Evolutionary conservation across 192 early-diverging fungal genomes (phyloP), one percentile per base, ranked within the genome.

Genomic region (Bifiguratus adelaidae): DNA sequence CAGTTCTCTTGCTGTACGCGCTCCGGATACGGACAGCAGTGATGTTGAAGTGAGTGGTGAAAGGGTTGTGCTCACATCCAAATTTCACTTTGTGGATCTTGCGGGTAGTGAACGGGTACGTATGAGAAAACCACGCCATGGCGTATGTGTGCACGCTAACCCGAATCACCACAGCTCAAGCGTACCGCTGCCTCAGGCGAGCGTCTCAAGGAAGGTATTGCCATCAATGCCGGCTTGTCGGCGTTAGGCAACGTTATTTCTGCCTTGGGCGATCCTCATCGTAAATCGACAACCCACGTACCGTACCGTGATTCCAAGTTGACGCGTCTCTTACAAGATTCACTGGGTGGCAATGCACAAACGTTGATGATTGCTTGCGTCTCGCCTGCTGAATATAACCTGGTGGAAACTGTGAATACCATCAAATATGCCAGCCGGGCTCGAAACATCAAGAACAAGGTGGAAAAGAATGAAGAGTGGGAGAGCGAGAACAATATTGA

Each of bases 41-140:
- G 29, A 58, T 18, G 43, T 44, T 3, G 55, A 56, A 23, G 61
- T 64, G 11, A 67, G 72, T 20, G 79, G 67, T 7, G 79, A 80
- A 41, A 70, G 71, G 57, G 53, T 84, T 12, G 65, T 70, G 3
- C 59, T 88, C 11, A 72, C 70, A 4, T 91, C 88, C 24, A 99
- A 97, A 65, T 91, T 99, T 46, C 89, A 95, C 59, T 99, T 99
- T 74, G 96, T 99, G 11, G 96, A 99, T 70, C 66, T 99, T 63
- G 96, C 96, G 16, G 96, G 96, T 23, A 92, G 88, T 36, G 96
- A 99, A 67, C 63, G 88, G 26, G 69, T 71, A 65, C 50, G 35
- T 63, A 4, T 24, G 28, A 24, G 15, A n/a, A n/a, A n/a, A n/a
- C n/a, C n/a, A n/a, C n/a, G n/a, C n/a, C n/a, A n/a, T n/a, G n/a